Evolutionary conservation across 1,139 yeast genomes (phyloP).

Genomic region (Diutina sp.): DNA sequence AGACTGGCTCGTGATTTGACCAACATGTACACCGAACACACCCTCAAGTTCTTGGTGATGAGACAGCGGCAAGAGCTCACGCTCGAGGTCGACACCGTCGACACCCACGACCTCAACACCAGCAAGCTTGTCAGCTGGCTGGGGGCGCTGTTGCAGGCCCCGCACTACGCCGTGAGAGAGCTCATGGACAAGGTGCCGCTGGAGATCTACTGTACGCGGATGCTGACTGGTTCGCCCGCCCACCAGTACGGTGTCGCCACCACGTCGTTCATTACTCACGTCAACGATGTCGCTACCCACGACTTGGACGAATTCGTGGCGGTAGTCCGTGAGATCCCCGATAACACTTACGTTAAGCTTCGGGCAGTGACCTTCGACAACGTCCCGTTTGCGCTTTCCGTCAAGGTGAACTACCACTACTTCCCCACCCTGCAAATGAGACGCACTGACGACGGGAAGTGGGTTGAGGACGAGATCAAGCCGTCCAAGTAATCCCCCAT

Average conservation of each 20-base stretch:
- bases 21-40: slow-evolving; percentile 33
- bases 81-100: slow-evolving; percentile 50
- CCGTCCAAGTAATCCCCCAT: background rate
- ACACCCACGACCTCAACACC: slow-evolving; percentile 46
- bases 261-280: slow-evolving; percentile 80
- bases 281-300: slow-evolving; percentile 64
- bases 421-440: slow-evolving; percentile 71
- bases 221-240: slow-evolving; percentile 76
- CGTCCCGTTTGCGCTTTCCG: slow-evolving; percentile 72
- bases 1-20: slow-evolving; percentile 58
- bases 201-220: slow-evolving; percentile 63
- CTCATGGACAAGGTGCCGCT: slow-evolving; percentile 71
- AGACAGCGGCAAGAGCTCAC: slow-evolving; percentile 30
- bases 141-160: slow-evolving; percentile 26
- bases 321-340: slow-evolving; percentile 56
- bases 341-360: slow-evolving; percentile 68
- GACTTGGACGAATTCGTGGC: slow-evolving; percentile 53
- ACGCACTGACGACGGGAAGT: slow-evolving; percentile 36
- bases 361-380: slow-evolving; percentile 77
- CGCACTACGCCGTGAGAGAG: slow-evolving; percentile 43
- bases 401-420: slow-evolving; percentile 83
- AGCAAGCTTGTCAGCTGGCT: slow-evolving; percentile 58
- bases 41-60: slow-evolving; percentile 47
- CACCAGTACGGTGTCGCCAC: slow-evolving; percentile 70
- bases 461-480: slow-evolving; percentile 15